Percentiles rank a stretch among this genome's conserved stretches.
Evolutionary conservation across 2,329 filamentous ascomycete genomes (phyloP).

Genomic region (Pseudopyrenochaeta lycopersici): DNA sequence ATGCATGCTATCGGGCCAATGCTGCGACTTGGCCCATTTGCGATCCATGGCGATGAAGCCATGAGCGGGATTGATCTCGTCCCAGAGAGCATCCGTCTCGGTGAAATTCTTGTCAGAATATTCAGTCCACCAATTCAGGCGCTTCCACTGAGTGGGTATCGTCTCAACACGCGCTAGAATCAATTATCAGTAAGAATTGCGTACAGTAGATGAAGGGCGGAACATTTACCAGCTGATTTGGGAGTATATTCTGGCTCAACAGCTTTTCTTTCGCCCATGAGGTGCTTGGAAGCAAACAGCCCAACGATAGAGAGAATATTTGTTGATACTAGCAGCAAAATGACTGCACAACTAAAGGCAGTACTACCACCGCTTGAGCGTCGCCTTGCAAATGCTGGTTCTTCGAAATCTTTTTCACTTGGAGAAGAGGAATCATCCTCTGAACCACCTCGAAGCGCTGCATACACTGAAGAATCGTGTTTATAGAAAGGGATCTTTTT

Average conservation of each 20-base stretch:
- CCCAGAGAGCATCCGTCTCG: slow-evolving; percentile 31
- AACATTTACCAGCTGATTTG: slow-evolving; percentile 7
- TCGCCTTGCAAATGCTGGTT: not conserved
- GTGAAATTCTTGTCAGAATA: slow-evolving; percentile 15
- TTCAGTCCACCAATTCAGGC: slow-evolving; percentile 13
- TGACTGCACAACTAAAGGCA: not conserved
- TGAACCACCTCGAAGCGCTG: not conserved
- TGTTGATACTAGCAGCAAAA: not conserved
- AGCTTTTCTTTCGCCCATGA: not conserved
- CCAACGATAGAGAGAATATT: not conserved
- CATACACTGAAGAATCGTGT: not conserved
- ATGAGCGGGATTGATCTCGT: slow-evolving; percentile 33
- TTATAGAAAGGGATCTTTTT: not conserved
- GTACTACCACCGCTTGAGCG: not conserved
- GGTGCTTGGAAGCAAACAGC: not conserved
- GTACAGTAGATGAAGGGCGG: not conserved
- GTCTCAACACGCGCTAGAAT: not conserved
- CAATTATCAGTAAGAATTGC: not conserved
- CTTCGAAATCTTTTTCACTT: not conserved
- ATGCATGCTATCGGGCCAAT: slow-evolving; percentile 28
- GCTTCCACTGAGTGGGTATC: slow-evolving; percentile 9
- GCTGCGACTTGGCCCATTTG: slow-evolving; percentile 21
- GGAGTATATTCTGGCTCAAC: slow-evolving; percentile 9
- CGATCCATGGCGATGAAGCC: slow-evolving; percentile 38
- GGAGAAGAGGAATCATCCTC: not conserved